Conservation (phyloP, 73 alveolate genomes). For the Symbiodinium pilosum region DNA sequence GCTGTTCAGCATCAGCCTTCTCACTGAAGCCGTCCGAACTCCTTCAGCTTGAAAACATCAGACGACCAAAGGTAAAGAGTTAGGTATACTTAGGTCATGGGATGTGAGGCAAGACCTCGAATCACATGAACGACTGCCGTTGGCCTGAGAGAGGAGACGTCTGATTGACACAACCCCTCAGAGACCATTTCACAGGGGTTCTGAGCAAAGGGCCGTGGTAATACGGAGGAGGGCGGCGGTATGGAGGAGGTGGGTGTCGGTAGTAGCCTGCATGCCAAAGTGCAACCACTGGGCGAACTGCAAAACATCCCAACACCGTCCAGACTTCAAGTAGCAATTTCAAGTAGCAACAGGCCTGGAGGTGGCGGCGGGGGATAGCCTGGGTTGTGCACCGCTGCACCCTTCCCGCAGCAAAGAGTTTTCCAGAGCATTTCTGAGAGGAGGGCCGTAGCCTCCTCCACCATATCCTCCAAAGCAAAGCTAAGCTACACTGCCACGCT, state of each 20-base stretch:
- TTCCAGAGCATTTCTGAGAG: neutral
- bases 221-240: constrained; percentile 22
- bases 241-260: constrained; percentile 20
- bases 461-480: neutral
- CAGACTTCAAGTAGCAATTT: too few relatives aligned
- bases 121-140: constrained; percentile 17
- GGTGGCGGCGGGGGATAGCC: constrained; percentile 18
- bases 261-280: neutral
- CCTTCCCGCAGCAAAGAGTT: too few relatives aligned
- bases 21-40: too few relatives aligned
- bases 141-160: too few relatives aligned
- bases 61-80: neutral
- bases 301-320: too few relatives aligned
- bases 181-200: neutral
- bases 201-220: neutral
- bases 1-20: neutral
- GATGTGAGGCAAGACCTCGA: neutral
- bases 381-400: too few relatives aligned
- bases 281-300: too few relatives aligned
- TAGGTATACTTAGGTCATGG: neutral
- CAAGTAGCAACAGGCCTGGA: neutral
- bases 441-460: neutral
- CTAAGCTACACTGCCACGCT: neutral
- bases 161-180: neutral
- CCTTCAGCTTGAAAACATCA: too few relatives aligned